Evolutionary conservation across 1,139 yeast species (phyloP), one percentile per base, ranked within the genome.

Genomic region (Torulaspora globosa): DNA sequence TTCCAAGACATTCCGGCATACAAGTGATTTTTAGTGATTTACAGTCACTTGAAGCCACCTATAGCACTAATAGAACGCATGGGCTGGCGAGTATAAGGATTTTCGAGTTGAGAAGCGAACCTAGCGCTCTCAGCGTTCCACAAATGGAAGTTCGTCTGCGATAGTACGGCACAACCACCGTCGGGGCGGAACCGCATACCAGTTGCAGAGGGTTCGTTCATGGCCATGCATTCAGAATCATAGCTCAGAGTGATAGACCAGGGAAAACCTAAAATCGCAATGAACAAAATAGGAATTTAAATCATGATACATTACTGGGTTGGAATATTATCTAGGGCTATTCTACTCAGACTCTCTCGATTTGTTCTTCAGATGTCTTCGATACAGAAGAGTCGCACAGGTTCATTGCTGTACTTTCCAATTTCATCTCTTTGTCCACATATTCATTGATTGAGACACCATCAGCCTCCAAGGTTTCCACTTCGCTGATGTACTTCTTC

Each of bases 1-100:
- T 74, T 75, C 49, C 56, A 66, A 16, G 62, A 63, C 29, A 68
- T 66, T 43, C 36, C 82, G 84, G 82, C 90, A 84, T 63, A 73
- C 84, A 1, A 90, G 84, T 61, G 82, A 80, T 30, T 73, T 85
- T 18, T 83, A 82, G 89, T 82, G 7, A 66, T 78, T 39, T 89
- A 84, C 62, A 76, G 85, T n/a, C 82, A 85, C 1, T 74, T 21
- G 6, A 21, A 21, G 8, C 23, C 9, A 21, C 8, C 6, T 6
- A 21, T 21, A 21, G 23, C 23, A 8, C 23, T 21, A 21, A 21
- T 21, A 21, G 9, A 21, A 3, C 5, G 5, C 4, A 18, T 18
- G 19, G 19, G 4, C 5, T 18, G 4, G 19, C 65, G 9, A 75
- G 82, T 16, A 72, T 81, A 56, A 73, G 73, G 55, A 81, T 83